These are phyloP conservation scores for Nephelium lappaceum DNA, from an alignment of 345 rosid species.

Conservation along the genomic window DNA sequence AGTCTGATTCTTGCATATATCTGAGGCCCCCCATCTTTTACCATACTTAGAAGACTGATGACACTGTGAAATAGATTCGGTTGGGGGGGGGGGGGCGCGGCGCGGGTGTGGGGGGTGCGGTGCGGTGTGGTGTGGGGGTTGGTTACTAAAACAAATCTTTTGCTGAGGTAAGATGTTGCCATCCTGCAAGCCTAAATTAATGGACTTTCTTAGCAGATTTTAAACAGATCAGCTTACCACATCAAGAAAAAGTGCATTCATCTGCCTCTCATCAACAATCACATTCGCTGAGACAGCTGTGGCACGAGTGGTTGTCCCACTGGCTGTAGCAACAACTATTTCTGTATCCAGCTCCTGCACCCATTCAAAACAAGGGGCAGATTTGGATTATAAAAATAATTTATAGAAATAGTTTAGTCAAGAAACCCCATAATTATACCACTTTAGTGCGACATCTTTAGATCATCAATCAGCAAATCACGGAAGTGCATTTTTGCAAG, in stretches of 20 bases:
- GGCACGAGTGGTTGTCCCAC: slow-evolving; percentile 58
- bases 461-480: not conserved
- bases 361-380: slow-evolving; percentile 9
- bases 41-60: not conserved
- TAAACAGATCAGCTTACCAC: slow-evolving; percentile 55
- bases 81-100: not conserved
- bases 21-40: not conserved
- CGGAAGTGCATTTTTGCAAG: not conserved
- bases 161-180: not conserved
- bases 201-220: not conserved
- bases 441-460: not conserved
- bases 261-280: slow-evolving; percentile 88
- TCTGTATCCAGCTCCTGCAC: slow-evolving; percentile 90
- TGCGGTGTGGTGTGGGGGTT: too few relatives aligned
- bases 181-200: not conserved
- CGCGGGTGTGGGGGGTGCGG: too few relatives aligned
- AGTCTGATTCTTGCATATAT: not conserved
- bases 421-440: not conserved
- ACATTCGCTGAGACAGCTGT: slow-evolving; percentile 91
- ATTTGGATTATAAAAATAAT: slow-evolving; percentile 2
- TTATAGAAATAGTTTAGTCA: not conserved
- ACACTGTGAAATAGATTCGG: not conserved
- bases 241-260: slow-evolving; percentile 96
- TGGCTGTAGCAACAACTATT: slow-evolving; percentile 83
- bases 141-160: not conserved